Base-by-base conservation (phyloP, 805 yeast genomes). In the Kazachstania psychrophila region DNA sequence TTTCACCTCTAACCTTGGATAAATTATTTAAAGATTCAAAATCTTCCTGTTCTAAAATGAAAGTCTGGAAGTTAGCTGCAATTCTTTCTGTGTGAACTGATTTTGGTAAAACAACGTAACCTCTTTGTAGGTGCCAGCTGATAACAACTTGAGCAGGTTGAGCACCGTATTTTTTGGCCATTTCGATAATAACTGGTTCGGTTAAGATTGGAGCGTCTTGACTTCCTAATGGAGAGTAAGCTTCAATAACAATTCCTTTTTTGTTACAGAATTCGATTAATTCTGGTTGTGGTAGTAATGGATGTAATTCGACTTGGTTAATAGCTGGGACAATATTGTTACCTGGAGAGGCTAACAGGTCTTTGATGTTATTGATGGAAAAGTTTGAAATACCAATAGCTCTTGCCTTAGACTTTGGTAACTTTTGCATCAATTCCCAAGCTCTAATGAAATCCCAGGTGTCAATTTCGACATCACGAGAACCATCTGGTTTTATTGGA, bases 381-480 rank as follows among this genome's bases (percentile, higher is more conserved):
- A 77, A 75, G 62, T 84, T 84, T 25, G 88, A 79, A 28, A 84
- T 82, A 47, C 95, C 95, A 55, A 84, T 71, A 17, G 87, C 73
- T 47, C 67, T 73, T 19, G 73, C 66, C 8, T 53, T 79, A 18
- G 70, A 54, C 20, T 61, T 61, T 33, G 73, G 66, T 34, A 80
- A 60, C 47, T 71, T 62, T 61, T 82, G 85, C 73, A 84, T 58
- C 24, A 59, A 61, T 48, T 70, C 74, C 76, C 76, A 82, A 15
- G 84, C 76, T 49, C 77, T 68, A 44, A 72, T 47, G 51, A 66
- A 75, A 35, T 53, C 48, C 66, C 70, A 66, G 28, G 53, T 54
- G 20, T 48, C 46, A 9, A 44, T 32, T 41, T 66, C 67, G 18
- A 57, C 44, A 46, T 66, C 72, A 36, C 65, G 58, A 14, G 40